Percentiles rank a stretch among this genome's conserved stretches.
phyloP scores from a whole-genome alignment of 2,329 filamentous ascomycete genomes.

The Claviceps humidiphila region DNA sequence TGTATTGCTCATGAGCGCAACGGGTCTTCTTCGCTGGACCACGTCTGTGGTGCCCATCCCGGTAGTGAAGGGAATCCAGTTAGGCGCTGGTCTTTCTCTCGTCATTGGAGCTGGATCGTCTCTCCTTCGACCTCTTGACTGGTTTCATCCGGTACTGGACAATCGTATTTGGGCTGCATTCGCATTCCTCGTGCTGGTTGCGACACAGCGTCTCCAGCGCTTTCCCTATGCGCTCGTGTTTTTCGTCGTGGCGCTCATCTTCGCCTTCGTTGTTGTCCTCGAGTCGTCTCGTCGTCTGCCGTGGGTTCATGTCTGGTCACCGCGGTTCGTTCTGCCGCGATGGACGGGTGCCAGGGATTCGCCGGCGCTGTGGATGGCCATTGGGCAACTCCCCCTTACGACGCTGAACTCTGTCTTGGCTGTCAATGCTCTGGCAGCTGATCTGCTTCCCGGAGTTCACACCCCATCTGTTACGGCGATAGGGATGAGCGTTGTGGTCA shows the following conservation, averaged over 20 bases:
- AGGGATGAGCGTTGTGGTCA: slow-evolving; percentile 66
- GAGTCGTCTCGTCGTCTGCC: slow-evolving; percentile 28
- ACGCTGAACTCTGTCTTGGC: slow-evolving; percentile 88
- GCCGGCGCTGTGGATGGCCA: slow-evolving; percentile 42
- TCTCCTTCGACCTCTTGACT: slow-evolving; percentile 55
- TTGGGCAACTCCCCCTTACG: slow-evolving; percentile 83
- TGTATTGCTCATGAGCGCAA: slow-evolving; percentile 65
- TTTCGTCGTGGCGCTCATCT: slow-evolving; percentile 53
- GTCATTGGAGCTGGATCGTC: slow-evolving; percentile 61
- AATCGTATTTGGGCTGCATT: slow-evolving; percentile 66
- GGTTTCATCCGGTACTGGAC: slow-evolving; percentile 57
- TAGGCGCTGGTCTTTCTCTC: slow-evolving; percentile 77
- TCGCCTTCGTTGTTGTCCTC: slow-evolving; percentile 38
- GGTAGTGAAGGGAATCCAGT: slow-evolving; percentile 87
- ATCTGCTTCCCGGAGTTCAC: slow-evolving; percentile 58
- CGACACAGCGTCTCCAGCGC: slow-evolving; percentile 49
- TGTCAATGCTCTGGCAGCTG: slow-evolving; percentile 63
- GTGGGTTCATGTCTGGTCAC: slow-evolving; percentile 45
- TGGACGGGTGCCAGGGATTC: slow-evolving; percentile 17
- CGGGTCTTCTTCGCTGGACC: slow-evolving; percentile 64
- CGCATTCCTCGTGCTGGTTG: slow-evolving; percentile 58
- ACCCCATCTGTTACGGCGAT: slow-evolving; percentile 62
- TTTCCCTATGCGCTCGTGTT: slow-evolving; percentile 69
- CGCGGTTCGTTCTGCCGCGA: slow-evolving; percentile 28
- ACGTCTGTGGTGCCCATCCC: slow-evolving; percentile 67